phyloP scores from a whole-genome alignment of 495 filamentous ascomycete genomes.

The Talaromyces proteolyticus region DNA sequence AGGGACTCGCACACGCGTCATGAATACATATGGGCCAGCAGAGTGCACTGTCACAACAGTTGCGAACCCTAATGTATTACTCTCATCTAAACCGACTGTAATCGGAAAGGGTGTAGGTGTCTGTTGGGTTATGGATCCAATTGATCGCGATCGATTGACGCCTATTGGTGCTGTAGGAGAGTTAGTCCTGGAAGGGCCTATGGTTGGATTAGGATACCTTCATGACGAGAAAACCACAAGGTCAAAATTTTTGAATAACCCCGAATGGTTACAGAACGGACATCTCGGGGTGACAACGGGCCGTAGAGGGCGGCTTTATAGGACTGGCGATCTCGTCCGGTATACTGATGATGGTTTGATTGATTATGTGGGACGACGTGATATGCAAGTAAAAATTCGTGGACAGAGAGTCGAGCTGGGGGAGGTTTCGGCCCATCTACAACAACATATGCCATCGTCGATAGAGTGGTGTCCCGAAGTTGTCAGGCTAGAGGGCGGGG shows the following conservation, averaged over 20 bases:
- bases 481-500: background rate
- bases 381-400: constrained; percentile 91
- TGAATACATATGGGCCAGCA: constrained; percentile 3
- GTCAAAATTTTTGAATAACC: constrained; percentile 10
- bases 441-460: constrained; percentile 58
- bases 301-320: background rate
- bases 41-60: constrained; percentile 1
- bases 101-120: constrained; percentile 28
- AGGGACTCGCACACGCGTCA: constrained; percentile 4
- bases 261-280: background rate
- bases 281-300: background rate
- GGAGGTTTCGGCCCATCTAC: constrained; percentile 75
- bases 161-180: constrained; percentile 49
- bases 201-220: constrained; percentile 24
- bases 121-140: constrained; percentile 18
- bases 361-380: constrained; percentile 70
- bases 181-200: constrained; percentile 32
- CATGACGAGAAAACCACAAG: constrained; percentile 13
- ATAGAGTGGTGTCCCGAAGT: constrained; percentile 28
- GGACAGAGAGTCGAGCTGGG: constrained; percentile 93
- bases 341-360: constrained; percentile 70
- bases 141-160: constrained; percentile 37
- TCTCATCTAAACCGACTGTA: constrained; percentile 8
- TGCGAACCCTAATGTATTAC: background rate
- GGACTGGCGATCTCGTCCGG: constrained; percentile 4